Evolutionary conservation across 768 basidiomycete species (phyloP), one percentile per base, ranked within the genome.

Genomic region (Hydnum rufescens): DNA sequence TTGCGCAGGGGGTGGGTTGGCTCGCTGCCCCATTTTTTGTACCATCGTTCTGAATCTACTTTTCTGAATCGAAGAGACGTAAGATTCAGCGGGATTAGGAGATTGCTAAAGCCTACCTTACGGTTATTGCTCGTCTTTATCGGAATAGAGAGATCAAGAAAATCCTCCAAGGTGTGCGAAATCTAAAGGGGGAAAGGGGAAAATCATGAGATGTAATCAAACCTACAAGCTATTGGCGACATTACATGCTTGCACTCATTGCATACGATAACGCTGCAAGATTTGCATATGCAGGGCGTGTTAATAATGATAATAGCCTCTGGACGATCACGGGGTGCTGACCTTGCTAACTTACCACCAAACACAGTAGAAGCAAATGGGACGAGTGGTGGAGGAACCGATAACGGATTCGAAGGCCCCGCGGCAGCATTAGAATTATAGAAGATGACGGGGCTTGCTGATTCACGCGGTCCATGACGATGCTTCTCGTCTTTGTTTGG

Each of bases 321-420:
- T 39, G 44, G 13, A 47, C 8, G 44, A n/a, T n/a, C n/a, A n/a
- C n/a, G n/a, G 26, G 44, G 26, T 16, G 26, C 44, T 28, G 8
- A 28, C 44, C 44, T 47, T 13, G 44, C 80, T 47, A 97, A 71
- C 59, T 77, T 75, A 3, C 92, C 92, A 30, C 85, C 84, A 60
- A 95, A 97, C 53, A 95, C 71, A 69, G 85, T 83, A 65, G 95
- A 90, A 3, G 83, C 75, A 57, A 93, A 82, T 0, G 90, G 79
- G 3, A 73, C 62, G 29, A 81, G 67, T 47, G 8, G 13, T 22
- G 36, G 36, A 39, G 22, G 13, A 39, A 13, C 36, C 36, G n/a
- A 39, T 13, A 39, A 39, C 22, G 36, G 36, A 22, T 13, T 39
- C 36, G 22, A 39, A 22, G 13, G 36, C 13, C 13, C 36, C 36